A percentile compares a stretch with the other conserved stretches of the same genome.
Evolutionary conservation across 495 filamentous ascomycete species (phyloP).

Genomic region (Endocarpon pusillum): DNA sequence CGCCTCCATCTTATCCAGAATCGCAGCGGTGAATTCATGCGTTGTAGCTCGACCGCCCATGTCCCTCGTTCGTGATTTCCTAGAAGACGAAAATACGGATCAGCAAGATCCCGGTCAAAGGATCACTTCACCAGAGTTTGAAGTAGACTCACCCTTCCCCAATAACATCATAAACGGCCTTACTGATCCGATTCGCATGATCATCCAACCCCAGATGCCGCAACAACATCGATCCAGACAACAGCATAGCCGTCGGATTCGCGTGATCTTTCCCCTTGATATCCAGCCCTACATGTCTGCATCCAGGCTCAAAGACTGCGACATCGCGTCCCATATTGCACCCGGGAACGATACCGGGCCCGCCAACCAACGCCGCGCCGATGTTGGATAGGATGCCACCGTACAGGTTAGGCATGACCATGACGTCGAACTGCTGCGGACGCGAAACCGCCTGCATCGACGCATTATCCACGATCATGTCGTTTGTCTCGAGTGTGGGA

Average conservation of each 20-base stretch:
- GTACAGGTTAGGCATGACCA: constrained; percentile 99
- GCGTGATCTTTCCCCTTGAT: constrained; percentile 99
- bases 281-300: constrained; percentile 94
- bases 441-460: constrained; percentile 94
- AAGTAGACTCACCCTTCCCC: constrained; percentile 64
- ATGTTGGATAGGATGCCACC: constrained; percentile 98
- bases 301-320: constrained; percentile 96
- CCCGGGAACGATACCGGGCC: constrained; percentile 89
- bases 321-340: constrained; percentile 99
- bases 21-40: constrained; percentile 85
- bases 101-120: constrained; percentile 9
- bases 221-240: constrained; percentile 90
- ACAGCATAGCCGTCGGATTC: constrained; percentile 88
- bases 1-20: constrained; percentile 83
- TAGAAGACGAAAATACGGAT: constrained; percentile 20
- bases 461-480: constrained; percentile 99
- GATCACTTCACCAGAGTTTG: neutral
- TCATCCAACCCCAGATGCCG: constrained; percentile 92
- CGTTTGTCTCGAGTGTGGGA: constrained; percentile 81
- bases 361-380: constrained; percentile 93
- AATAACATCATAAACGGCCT: constrained; percentile 93
- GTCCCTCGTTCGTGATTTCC: constrained; percentile 72
- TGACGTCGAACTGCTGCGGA: constrained; percentile 96
- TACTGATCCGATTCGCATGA: constrained; percentile 93
- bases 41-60: constrained; percentile 86